Conservation (phyloP, 2,329 filamentous ascomycete genomes). For the Claviceps maximensis region DNA sequence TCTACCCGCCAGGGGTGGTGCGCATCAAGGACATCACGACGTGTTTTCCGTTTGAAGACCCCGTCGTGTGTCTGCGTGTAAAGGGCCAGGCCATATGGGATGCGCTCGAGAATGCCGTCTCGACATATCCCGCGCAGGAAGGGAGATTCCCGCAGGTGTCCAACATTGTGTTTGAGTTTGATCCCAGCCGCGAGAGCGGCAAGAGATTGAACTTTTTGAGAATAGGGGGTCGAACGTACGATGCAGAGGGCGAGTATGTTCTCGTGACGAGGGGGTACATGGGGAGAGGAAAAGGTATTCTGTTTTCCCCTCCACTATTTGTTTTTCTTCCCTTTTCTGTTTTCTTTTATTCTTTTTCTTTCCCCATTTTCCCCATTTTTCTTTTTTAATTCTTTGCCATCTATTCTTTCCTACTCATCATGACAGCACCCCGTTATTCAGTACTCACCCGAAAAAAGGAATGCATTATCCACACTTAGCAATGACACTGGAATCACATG, state of each 20-base stretch:
- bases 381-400: too few species aligned
- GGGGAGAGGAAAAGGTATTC: constrained; percentile 57
- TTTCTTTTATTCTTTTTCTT: neutral
- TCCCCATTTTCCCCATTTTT: neutral
- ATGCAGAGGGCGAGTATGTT: constrained; percentile 51
- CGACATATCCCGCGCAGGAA: constrained; percentile 69
- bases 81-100: constrained; percentile 59
- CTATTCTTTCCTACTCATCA: neutral
- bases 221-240: constrained; percentile 48
- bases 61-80: constrained; percentile 63
- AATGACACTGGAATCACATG: too few species aligned
- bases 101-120: constrained; percentile 77
- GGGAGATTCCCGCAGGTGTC: constrained; percentile 77
- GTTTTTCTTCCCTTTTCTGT: neutral
- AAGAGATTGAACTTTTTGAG: constrained; percentile 49
- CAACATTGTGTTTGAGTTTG: constrained; percentile 64
- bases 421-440: neutral
- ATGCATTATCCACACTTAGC: too few species aligned
- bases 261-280: constrained; percentile 80
- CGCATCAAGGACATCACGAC: constrained; percentile 71
- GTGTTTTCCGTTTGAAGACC: constrained; percentile 88
- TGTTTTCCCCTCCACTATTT: too few species aligned
- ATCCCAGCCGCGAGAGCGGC: constrained; percentile 46
- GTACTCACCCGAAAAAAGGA: too few species aligned
- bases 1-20: constrained; percentile 71